Evolutionary conservation across 257 asterid genomes (phyloP).

Genomic region (Haberlea rhodopensis): DNA sequence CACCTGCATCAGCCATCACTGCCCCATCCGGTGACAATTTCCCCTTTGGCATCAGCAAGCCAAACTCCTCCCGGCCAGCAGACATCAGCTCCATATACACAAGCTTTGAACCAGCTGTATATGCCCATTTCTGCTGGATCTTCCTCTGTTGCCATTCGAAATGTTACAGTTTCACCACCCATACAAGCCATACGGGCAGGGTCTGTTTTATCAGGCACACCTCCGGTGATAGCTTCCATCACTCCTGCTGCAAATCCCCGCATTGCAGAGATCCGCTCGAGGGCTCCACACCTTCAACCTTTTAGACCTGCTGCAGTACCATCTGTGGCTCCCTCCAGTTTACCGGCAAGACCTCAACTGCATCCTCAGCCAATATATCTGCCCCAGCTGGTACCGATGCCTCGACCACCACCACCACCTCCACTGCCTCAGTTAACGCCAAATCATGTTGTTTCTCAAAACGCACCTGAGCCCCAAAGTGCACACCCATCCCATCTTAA

Average conservation of each 20-base stretch:
- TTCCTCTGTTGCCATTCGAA: conserved; percentile 32
- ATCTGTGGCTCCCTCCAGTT: conserved; percentile 9
- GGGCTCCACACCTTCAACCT: conserved; percentile 33
- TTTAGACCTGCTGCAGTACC: conserved; percentile 40
- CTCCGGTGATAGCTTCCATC: conserved; percentile 54
- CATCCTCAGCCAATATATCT: conserved; percentile 30
- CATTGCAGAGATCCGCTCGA: background rate
- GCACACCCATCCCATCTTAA: conserved; percentile 4
- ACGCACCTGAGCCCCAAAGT: conserved; percentile 15
- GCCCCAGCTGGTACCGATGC: conserved; percentile 13
- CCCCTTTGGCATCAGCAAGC: conserved; percentile 23
- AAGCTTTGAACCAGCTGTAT: conserved; percentile 1
- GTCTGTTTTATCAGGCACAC: conserved; percentile 45
- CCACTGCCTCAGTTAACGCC: conserved; percentile 19
- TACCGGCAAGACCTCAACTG: conserved; percentile 14
- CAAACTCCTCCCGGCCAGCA: conserved; percentile 24
- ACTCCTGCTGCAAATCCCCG: conserved; percentile 43
- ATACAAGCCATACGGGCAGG: conserved; percentile 30
- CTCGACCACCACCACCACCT: background rate
- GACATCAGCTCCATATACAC: background rate
- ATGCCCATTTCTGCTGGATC: conserved; percentile 17
- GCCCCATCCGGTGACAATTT: conserved; percentile 26
- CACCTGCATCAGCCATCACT: conserved; percentile 36
- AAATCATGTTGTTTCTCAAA: conserved; percentile 13
- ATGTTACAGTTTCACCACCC: conserved; percentile 23